A percentile compares a stretch with the other conserved stretches of the same genome.
These are phyloP conservation scores for Cryptococcus maquisensis DNA, from an alignment of 1,284 basidiomycete species.

Conservation along the genomic window DNA sequence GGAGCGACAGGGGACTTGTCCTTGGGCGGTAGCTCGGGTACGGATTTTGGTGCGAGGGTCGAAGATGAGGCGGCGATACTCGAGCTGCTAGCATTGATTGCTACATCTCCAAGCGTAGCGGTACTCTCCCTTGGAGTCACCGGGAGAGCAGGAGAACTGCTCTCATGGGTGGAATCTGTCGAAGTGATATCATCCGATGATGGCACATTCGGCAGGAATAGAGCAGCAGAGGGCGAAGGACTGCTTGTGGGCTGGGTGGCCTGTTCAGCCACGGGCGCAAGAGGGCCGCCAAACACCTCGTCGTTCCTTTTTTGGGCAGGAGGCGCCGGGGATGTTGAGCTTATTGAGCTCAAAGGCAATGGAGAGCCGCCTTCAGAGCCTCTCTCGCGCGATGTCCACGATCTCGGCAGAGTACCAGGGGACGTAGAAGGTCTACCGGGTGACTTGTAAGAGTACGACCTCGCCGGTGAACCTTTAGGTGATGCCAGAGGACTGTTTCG, in stretches of 20 bases:
- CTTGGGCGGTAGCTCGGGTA: background rate
- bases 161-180: constrained; percentile 39
- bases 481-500: constrained; percentile 4
- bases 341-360: background rate
- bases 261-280: background rate
- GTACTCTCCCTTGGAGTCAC: constrained; percentile 31
- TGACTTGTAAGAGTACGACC: constrained; percentile 13
- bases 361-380: background rate
- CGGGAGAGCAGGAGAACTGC: constrained; percentile 42
- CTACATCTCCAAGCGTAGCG: background rate
- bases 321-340: background rate
- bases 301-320: background rate
- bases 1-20: constrained; percentile 12
- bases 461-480: constrained; percentile 8
- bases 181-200: constrained; percentile 41
- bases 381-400: constrained; percentile 11
- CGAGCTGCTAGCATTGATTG: background rate
- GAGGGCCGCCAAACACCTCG: background rate
- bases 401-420: constrained; percentile 6
- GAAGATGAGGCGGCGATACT: background rate
- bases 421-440: constrained; percentile 1
- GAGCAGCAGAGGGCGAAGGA: background rate
- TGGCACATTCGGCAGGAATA: constrained; percentile 16
- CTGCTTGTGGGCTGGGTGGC: background rate
- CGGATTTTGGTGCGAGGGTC: background rate